A percentile compares a stretch with the other conserved stretches of the same genome.
Conservation (phyloP, 163 green algal genomes). For the Coccomyxa subellipsoidea region DNA sequence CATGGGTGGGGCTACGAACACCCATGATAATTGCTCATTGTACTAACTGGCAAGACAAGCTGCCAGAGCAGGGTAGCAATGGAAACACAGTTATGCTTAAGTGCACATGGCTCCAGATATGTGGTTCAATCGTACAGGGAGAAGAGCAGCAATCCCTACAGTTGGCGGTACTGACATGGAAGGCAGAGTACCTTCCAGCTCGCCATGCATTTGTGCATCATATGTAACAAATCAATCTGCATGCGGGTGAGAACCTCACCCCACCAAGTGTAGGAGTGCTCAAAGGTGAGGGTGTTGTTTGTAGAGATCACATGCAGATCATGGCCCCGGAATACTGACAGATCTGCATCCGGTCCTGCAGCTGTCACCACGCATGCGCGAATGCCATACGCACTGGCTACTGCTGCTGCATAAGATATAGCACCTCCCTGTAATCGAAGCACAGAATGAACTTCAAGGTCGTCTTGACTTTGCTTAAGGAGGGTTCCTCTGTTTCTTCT, state of each 20-base stretch:
- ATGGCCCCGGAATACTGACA: constrained; percentile 59
- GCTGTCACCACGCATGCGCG: constrained; percentile 71
- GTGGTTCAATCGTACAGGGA: too few species aligned
- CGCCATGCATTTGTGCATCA: background rate
- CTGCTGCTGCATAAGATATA: constrained; percentile 71
- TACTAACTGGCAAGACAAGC: too few species aligned
- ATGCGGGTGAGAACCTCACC: constrained; percentile 38
- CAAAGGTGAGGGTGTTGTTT: constrained; percentile 73
- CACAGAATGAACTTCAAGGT: too few species aligned
- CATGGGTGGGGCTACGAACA: too few species aligned
- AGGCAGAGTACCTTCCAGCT: background rate
- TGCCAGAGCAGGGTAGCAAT: too few species aligned
- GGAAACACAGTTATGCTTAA: too few species aligned
- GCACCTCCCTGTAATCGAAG: constrained; percentile 70
- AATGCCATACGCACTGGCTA: constrained; percentile 48
- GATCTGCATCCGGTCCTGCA: constrained; percentile 53
- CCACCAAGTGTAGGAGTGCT: constrained; percentile 85
- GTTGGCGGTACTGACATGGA: too few species aligned
- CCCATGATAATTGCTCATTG: too few species aligned
- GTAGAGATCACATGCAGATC: constrained; percentile 59
- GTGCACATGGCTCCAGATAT: too few species aligned
- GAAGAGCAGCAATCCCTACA: too few species aligned
- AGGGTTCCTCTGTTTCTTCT: too few species aligned
- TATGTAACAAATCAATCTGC: background rate
- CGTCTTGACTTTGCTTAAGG: too few species aligned